Base-by-base conservation (phyloP, 1,139 yeast species). In the Lodderomyces pseudojiufengensis region DNA sequence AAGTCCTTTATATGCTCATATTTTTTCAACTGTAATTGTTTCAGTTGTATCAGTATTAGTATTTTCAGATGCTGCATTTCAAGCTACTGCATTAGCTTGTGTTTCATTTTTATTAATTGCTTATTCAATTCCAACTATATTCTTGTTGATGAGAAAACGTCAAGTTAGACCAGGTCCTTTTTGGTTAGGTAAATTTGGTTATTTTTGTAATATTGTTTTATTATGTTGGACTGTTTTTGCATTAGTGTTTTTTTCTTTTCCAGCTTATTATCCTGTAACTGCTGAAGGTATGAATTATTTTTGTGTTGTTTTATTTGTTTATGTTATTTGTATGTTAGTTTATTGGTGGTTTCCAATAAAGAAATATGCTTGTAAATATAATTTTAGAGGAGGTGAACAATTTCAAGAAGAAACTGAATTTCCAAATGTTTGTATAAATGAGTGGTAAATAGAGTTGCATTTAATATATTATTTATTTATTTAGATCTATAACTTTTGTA, bases 241-340 rank as follows among this genome's bases (percentile, higher is more conserved):
- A 11, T 53, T 76, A 36, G 78, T 79, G 5, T 74, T 82, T 55
- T 80, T 78, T 59, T 75, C 83, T 24, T 79, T 83, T 62, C 92
- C 92, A 33, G 67, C 78, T 29, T 62, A 62, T 33, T 70, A 77
- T 70, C 90, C 90, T 1, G 87, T 74, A 2, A 67, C 73, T 3
- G 73, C 70, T 27, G 72, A 73, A 36, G 70, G 72, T 48, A 80
- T 83, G 84, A 83, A 83, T 61, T 83, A 82, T 52, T 83, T 82
- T 23, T 66, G 78, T n/a, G 86, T 72, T 6, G 84, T 81, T 14
- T 64, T 80, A 43, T 81, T 63, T 1, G 76, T 77, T 18, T 78
- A 76, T 52, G 57, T 75, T 11, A 42, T 74, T 3, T 78, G 76
- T 57, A 66, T 80, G 8, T 44, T 80, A 33, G 58, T 65, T 5